phyloP scores from a whole-genome alignment of 192 early-diverging fungal genomes.

The Gamsiella multidivaricata region DNA sequence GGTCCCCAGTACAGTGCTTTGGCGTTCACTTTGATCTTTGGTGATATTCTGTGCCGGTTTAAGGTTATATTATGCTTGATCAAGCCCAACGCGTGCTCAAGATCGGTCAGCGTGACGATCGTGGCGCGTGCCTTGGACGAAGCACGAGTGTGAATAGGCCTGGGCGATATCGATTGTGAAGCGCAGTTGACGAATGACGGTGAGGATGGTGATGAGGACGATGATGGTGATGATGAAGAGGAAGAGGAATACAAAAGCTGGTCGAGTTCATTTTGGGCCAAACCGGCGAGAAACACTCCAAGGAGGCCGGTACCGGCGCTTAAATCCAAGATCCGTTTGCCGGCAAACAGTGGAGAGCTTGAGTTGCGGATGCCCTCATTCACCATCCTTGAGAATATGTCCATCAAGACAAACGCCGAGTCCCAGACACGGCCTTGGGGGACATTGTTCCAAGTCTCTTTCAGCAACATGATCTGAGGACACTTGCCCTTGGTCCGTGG shows the following conservation, averaged over 20 bases:
- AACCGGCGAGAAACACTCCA: constrained; percentile 50
- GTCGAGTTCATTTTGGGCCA: constrained; percentile 35
- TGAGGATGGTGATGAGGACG: not conserved
- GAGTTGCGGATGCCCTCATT: not conserved
- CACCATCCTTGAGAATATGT: constrained; percentile 40
- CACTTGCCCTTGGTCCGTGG: not conserved
- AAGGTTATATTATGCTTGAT: constrained; percentile 51
- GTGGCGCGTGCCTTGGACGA: not conserved
- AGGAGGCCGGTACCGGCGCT: constrained; percentile 64
- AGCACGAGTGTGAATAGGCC: not conserved
- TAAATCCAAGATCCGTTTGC: constrained; percentile 56
- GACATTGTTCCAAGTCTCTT: constrained; percentile 58
- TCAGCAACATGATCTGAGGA: constrained; percentile 15
- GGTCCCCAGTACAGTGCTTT: constrained; percentile 38
- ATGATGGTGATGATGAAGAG: not conserved
- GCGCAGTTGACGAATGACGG: not conserved
- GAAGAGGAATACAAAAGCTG: not conserved
- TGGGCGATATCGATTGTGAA: too few species aligned
- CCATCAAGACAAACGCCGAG: constrained; percentile 57
- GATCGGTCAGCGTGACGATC: constrained; percentile 53
- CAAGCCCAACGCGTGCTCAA: constrained; percentile 54
- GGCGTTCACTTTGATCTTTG: constrained; percentile 1
- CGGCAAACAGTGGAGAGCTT: constrained; percentile 34
- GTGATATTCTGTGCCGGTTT: constrained; percentile 28
- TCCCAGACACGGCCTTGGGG: constrained; percentile 65